Percentiles rank a stretch among this genome's conserved stretches.
phyloP scores from a whole-genome alignment of 2,329 filamentous ascomycete species.

The Helotiales sp. region DNA sequence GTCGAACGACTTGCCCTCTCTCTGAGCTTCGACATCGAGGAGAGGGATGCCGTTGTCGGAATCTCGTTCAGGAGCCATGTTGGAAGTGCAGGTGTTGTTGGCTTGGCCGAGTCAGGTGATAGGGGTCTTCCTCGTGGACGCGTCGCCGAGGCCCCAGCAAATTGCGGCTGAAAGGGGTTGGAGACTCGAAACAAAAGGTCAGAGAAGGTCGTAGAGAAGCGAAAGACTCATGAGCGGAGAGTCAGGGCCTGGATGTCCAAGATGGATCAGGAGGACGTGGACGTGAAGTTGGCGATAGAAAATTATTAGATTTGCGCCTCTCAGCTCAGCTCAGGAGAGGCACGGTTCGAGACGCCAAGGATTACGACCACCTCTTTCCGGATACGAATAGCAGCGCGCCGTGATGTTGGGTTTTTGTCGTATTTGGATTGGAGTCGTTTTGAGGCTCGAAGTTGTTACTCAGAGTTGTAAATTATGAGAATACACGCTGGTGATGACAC shows the following conservation, averaged over 20 bases:
- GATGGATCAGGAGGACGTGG: not conserved
- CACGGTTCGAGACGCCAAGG: too few species aligned
- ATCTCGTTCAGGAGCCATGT: constrained; percentile 14
- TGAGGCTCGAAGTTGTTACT: too few species aligned
- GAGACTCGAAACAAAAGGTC: not conserved
- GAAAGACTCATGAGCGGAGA: not conserved
- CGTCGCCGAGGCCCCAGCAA: not conserved
- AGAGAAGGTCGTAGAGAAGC: not conserved
- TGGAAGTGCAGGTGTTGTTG: not conserved
- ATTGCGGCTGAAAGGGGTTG: not conserved
- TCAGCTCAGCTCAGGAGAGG: too few species aligned
- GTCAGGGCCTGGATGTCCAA: constrained; percentile 1
- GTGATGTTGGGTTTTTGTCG: too few species aligned
- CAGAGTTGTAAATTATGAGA: too few species aligned
- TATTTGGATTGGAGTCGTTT: too few species aligned
- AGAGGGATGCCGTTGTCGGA: constrained; percentile 24
- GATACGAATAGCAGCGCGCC: too few species aligned
- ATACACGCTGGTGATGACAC: too few species aligned
- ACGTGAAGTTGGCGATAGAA: not conserved
- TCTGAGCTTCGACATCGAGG: constrained; percentile 21
- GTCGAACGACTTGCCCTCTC: constrained; percentile 12
- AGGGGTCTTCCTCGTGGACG: not conserved
- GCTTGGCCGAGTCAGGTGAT: constrained; percentile 24
- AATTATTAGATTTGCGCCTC: not conserved
- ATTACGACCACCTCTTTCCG: too few species aligned